phyloP scores from a whole-genome alignment of 2,329 filamentous ascomycete species.

The Aspergillus sp. region DNA sequence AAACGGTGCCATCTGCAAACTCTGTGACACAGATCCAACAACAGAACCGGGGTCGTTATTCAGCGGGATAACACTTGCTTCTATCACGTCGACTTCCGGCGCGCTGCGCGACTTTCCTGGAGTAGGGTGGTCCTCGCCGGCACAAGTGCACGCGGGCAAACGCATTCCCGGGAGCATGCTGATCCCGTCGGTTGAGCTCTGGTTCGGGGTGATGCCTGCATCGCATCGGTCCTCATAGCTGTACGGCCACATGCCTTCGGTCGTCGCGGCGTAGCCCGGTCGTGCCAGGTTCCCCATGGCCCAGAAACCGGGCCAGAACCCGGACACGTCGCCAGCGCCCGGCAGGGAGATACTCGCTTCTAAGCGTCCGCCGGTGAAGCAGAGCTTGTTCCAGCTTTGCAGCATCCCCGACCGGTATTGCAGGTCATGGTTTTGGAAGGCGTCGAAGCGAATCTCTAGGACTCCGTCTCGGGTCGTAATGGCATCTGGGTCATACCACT shows the following conservation, averaged over 20 bases:
- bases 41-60: slow-evolving; percentile 48
- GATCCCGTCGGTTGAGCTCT: slow-evolving; percentile 65
- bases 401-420: slow-evolving; percentile 72
- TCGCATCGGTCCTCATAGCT: slow-evolving; percentile 69
- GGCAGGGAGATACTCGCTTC: slow-evolving; percentile 71
- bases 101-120: slow-evolving; percentile 65
- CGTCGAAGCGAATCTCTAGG: slow-evolving; percentile 64
- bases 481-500: slow-evolving; percentile 72
- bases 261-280: slow-evolving; percentile 67
- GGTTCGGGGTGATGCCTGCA: slow-evolving; percentile 69
- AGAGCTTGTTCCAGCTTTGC: slow-evolving; percentile 71
- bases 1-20: slow-evolving; percentile 67
- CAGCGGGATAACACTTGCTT: slow-evolving; percentile 61
- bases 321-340: slow-evolving; percentile 63
- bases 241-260: slow-evolving; percentile 73
- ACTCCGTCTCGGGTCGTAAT: slow-evolving; percentile 62
- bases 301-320: slow-evolving; percentile 77
- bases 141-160: slow-evolving; percentile 67
- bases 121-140: slow-evolving; percentile 62
- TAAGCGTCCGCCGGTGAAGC: slow-evolving; percentile 68
- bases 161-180: slow-evolving; percentile 69
- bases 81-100: slow-evolving; percentile 70
- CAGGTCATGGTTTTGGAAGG: slow-evolving; percentile 63
- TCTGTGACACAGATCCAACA: slow-evolving; percentile 65
- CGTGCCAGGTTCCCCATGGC: slow-evolving; percentile 71